Percentiles rank a stretch among this genome's conserved stretches.
Evolutionary conservation across 352 stramenopile species (phyloP).

Genomic region (Hyaloperonospora brassicae): DNA sequence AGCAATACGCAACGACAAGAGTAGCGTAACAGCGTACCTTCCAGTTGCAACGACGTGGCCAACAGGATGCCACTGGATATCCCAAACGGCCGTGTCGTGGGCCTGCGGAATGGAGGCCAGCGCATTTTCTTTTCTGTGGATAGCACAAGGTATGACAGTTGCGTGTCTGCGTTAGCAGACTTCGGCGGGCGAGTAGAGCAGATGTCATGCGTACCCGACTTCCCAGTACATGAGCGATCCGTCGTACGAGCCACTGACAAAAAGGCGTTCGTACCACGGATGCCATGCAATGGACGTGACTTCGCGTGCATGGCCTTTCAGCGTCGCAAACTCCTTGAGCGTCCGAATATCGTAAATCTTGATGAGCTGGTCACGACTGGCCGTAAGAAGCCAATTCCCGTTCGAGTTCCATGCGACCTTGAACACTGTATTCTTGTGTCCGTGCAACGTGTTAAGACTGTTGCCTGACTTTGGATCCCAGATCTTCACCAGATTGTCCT

Average conservation of each 20-base stretch:
- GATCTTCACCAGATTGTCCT: slow-evolving; percentile 97
- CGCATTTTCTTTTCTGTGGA: slow-evolving; percentile 65
- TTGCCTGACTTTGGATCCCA: slow-evolving; percentile 95
- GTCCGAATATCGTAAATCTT: slow-evolving; percentile 98
- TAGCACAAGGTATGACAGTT: slow-evolving; percentile 4
- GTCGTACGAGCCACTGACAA: slow-evolving; percentile 95
- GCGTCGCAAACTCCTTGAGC: slow-evolving; percentile 91
- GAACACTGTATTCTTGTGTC: slow-evolving; percentile 97
- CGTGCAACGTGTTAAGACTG: slow-evolving; percentile 91
- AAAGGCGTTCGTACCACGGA: slow-evolving; percentile 92
- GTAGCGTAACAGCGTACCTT: slow-evolving; percentile 31
- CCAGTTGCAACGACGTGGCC: slow-evolving; percentile 94
- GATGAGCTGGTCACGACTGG: slow-evolving; percentile 95
- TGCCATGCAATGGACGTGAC: slow-evolving; percentile 96
- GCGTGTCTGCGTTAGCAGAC: too few species aligned
- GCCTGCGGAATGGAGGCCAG: slow-evolving; percentile 84
- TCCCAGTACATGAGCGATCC: slow-evolving; percentile 97
- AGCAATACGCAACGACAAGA: too few species aligned
- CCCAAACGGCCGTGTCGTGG: slow-evolving; percentile 96
- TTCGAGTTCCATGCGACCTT: slow-evolving; percentile 97
- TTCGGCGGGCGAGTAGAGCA: neutral
- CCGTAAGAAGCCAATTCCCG: slow-evolving; percentile 96
- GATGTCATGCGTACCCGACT: slow-evolving; percentile 63
- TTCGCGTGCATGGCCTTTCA: slow-evolving; percentile 94
- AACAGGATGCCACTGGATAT: slow-evolving; percentile 96